phyloP scores from a whole-genome alignment of 108 stramenopile genomes.

The Hondaea fermentalgiana region DNA sequence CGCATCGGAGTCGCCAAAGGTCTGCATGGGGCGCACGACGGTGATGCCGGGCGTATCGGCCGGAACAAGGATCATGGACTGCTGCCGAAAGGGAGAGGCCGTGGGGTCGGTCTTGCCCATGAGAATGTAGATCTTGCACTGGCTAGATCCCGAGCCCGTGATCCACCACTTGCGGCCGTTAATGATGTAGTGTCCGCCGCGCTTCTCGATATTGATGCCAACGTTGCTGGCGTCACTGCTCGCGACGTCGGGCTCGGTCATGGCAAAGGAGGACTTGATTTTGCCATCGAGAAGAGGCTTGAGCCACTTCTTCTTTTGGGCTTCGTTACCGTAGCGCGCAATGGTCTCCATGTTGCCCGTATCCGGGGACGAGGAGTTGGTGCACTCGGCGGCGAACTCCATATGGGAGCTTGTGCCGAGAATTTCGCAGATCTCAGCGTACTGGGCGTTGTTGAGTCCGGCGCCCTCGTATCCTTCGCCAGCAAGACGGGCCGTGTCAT shows the following conservation, averaged over 20 bases:
- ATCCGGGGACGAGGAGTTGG: constrained; percentile 66
- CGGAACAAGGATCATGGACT: constrained; percentile 60
- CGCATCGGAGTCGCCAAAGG: constrained; percentile 91
- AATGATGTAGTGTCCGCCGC: background rate
- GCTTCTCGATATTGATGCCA: constrained; percentile 12
- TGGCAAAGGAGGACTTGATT: constrained; percentile 75
- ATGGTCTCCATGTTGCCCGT: constrained; percentile 97
- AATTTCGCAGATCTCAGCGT: constrained; percentile 71
- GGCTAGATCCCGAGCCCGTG: constrained; percentile 63
- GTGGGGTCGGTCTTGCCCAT: background rate
- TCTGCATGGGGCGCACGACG: constrained; percentile 68
- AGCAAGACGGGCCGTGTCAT: background rate
- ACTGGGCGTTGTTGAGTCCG: constrained; percentile 55
- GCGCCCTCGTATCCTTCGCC: constrained; percentile 31
- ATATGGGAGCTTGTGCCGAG: constrained; percentile 63
- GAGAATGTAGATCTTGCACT: constrained; percentile 66
- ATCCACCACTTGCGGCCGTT: constrained; percentile 42
- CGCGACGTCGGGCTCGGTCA: constrained; percentile 90
- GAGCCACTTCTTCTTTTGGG: constrained; percentile 64
- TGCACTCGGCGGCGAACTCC: background rate
- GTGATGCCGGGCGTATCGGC: constrained; percentile 61
- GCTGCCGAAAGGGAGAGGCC: background rate
- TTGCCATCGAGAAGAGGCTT: constrained; percentile 65
- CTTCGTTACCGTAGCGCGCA: constrained; percentile 67
- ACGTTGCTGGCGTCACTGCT: constrained; percentile 83